Base-by-base conservation (phyloP, 2,329 filamentous ascomycete genomes). In the Dactylellina sp. region DNA sequence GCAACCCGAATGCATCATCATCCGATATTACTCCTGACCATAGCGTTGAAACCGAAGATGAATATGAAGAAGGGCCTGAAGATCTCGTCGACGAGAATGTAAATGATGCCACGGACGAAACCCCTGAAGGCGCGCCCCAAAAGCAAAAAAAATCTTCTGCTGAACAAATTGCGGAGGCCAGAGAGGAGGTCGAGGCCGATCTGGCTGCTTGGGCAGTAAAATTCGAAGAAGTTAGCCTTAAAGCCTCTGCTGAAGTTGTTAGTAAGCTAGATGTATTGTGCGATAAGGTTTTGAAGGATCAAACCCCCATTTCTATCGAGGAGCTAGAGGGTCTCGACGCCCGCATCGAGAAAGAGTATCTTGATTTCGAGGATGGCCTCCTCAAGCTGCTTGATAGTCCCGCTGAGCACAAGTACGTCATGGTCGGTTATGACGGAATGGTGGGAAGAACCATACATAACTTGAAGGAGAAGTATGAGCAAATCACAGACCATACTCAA, bases 201-300 rank as follows among this genome's bases (percentile, higher is more conserved):
- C 85, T 99, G 12, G 86, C 87, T 76, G 85, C 86, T 64, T 99
- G 95, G 94, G 91, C 97, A 81, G 87, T 88, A 75, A 96, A 96
- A 79, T 97, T 97, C 80, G 86, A 91, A 25, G 88, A 89, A 71
- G 93, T 93, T 7, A 92, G 92, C 6, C 91, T 96, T 72, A 93
- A 96, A 80, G 93, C 93, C 4, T 83, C 87, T n/a, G 87, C 89
- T 75, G 87, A 91, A 78, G 83, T 91, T 4, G 84, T 87, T 75
- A 84, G 86, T 28, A 85, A 87, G 18, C 85, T 91, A 46, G 81
- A 84, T 4, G 86, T 95, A 75, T 92, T 79, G 16, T 75, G 76
- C 44, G 60, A 47, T 24, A 72, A 75, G 37, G 76, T 75, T 28
- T 61, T 74, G 47, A 55, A 53, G 20, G 74, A 76, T 20, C 74